Conservation (phyloP, 1,284 basidiomycete species). For the Melampsora americana region DNA sequence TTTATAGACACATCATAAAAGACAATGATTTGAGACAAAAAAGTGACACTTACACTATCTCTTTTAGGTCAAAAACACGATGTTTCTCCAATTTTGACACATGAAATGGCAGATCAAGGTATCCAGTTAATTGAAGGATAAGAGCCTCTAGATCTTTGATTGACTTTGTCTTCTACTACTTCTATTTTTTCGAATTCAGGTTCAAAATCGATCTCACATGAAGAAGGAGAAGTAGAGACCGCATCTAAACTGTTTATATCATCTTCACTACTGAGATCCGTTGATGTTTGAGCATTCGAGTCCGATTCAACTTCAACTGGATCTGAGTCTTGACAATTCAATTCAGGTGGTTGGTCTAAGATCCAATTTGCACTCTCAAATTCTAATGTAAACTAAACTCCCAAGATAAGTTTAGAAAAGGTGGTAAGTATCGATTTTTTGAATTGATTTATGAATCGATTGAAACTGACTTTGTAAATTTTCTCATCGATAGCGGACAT, state of each 20-base stretch:
- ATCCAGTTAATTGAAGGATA: neutral
- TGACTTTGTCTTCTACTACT: neutral
- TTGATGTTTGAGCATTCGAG: neutral
- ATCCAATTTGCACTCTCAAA: conserved; percentile 28
- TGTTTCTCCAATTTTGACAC: neutral
- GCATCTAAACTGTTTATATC: neutral
- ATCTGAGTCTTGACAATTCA: conserved; percentile 22
- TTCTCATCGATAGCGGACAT: conserved; percentile 37
- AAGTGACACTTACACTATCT: conserved; percentile 22
- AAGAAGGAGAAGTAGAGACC: conserved; percentile 24
- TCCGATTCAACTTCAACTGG: neutral
- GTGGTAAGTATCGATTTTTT: neutral
- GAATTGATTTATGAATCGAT: neutral
- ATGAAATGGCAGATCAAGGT: neutral
- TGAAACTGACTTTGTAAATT: conserved; percentile 25
- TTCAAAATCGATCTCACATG: neutral
- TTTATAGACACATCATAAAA: too few relatives aligned
- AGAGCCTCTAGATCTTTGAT: neutral
- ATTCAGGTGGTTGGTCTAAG: conserved; percentile 2
- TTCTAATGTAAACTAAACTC: conserved; percentile 18
- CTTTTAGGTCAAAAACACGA: conserved; percentile 11
- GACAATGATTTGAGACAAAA: neutral
- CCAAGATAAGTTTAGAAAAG: neutral
- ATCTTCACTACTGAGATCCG: neutral
- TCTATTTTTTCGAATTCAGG: conserved; percentile 1